Evolutionary conservation across 441 rosid genomes (phyloP), one percentile per base, ranked within the genome.

Genomic region (Euphorbia celastroides): DNA sequence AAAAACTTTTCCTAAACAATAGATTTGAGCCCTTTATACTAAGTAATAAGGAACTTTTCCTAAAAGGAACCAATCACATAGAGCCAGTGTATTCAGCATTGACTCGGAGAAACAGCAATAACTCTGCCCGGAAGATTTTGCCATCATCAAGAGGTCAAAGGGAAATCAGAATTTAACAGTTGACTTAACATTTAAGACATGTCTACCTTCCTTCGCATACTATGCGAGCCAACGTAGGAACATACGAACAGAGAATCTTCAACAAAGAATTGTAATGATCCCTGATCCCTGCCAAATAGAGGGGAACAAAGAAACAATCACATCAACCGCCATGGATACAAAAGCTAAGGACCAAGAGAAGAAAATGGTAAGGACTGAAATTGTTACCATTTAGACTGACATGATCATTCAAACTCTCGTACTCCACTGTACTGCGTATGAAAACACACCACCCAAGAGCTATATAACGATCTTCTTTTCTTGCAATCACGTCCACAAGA

Each of bases 391-490:
- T 78, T 69, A 88, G 58, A 23, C 73, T 64, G 66, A 73, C 66
- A 38, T 79, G 88, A 66, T 83, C 87, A 64, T 63, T 71, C 13
- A 51, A 61, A 68, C 54, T 79, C 68, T 86, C 97, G 17, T 70
- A 78, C 69, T 87, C 93, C 67, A 85, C 65, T 64, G 90, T 81
- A 42, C 70, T 48, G 0, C 96, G 88, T n/a, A 88, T 81, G 70
- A 93, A 86, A 20, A 75, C 74, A 77, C 97, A 90, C 98, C 98
- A 90, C n/a, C 97, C 98, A 73, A 90, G 83, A 56, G 83, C 81
- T 19, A 90, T 52, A 69, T 79, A 86, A 22, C 76, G 89, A 46
- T 93, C 98, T 68, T 85, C 89, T 64, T 84, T 88, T 76, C 84
- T 81, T 22, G 7, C 48, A 66, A 90, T 78, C 60, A 88, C 71